These are phyloP conservation scores for Acer campestre DNA, from an alignment of 345 rosid genomes.

Conservation along the genomic window DNA sequence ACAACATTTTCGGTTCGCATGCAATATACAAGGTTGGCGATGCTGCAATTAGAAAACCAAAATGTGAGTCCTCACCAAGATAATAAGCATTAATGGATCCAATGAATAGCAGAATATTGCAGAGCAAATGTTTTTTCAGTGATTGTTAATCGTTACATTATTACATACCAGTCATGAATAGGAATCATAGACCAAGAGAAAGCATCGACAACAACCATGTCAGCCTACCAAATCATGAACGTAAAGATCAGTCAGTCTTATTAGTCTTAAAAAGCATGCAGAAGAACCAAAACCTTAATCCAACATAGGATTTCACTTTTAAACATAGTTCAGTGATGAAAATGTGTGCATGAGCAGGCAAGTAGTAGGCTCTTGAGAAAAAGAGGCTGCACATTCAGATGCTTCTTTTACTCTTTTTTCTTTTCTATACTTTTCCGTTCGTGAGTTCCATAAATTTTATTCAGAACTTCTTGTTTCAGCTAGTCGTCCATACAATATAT, in stretches of 20 bases:
- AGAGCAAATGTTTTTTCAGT: background rate
- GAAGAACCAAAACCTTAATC: background rate
- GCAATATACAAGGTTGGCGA: slow-evolving; percentile 62
- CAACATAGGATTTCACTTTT: background rate
- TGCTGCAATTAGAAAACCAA: slow-evolving; percentile 40
- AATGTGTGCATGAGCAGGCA: background rate
- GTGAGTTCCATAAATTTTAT: background rate
- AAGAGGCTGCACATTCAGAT: background rate
- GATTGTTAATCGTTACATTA: background rate
- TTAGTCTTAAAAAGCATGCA: slow-evolving; percentile 13
- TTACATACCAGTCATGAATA: slow-evolving; percentile 57
- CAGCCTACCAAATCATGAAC: slow-evolving; percentile 49
- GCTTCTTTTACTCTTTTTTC: background rate
- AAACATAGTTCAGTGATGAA: background rate
- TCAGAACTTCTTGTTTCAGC: background rate
- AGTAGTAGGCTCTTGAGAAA: background rate
- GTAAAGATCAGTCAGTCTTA: slow-evolving; percentile 13
- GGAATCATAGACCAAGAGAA: slow-evolving; percentile 66
- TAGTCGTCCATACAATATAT: background rate
- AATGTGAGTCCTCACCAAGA: background rate
- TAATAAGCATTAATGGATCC: too few species aligned
- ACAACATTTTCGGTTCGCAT: slow-evolving; percentile 66
- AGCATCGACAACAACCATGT: slow-evolving; percentile 59
- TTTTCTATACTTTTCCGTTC: background rate
- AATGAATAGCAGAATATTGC: too few species aligned